Evolutionary conservation across 1,284 basidiomycete species (phyloP).

Genomic region (Takashimella tepidaria): DNA sequence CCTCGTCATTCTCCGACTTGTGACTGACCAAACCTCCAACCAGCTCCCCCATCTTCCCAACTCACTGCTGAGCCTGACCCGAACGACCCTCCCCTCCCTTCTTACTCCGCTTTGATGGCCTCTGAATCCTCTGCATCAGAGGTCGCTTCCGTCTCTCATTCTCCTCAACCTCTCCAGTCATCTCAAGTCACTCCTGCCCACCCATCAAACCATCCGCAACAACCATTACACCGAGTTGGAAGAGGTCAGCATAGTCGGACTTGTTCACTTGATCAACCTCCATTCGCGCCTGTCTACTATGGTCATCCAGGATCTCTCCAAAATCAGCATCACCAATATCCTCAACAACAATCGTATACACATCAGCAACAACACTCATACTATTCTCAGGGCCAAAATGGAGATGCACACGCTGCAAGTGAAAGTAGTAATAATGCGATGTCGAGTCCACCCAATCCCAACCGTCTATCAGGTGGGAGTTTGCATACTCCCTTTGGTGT

Average conservation of each 20-base stretch:
- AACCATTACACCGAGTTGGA: neutral
- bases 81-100: conserved; percentile 28
- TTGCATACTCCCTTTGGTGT: conserved; percentile 1
- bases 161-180: conserved; percentile 17
- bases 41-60: neutral
- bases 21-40: too few species aligned
- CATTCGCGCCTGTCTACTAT: conserved; percentile 43
- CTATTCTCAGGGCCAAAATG: neutral
- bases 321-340: too few species aligned
- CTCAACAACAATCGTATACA: too few species aligned
- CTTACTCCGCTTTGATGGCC: conserved; percentile 33
- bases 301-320: conserved; percentile 23
- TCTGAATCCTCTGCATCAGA: conserved; percentile 16
- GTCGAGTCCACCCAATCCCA: conserved; percentile 11
- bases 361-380: conserved; percentile 8
- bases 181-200: neutral
- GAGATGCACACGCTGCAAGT: too few species aligned
- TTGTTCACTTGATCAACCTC: conserved; percentile 24
- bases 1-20: neutral
- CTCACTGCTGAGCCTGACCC: conserved; percentile 13
- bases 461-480: conserved; percentile 24
- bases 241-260: conserved; percentile 11
- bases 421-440: too few species aligned
- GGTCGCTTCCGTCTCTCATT: conserved; percentile 14
- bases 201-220: neutral